Percentiles rank a stretch among this genome's conserved stretches.
These are phyloP conservation scores for Bocquillonia castaneifolia DNA, from an alignment of 441 rosid genomes.

Conservation along the genomic window DNA sequence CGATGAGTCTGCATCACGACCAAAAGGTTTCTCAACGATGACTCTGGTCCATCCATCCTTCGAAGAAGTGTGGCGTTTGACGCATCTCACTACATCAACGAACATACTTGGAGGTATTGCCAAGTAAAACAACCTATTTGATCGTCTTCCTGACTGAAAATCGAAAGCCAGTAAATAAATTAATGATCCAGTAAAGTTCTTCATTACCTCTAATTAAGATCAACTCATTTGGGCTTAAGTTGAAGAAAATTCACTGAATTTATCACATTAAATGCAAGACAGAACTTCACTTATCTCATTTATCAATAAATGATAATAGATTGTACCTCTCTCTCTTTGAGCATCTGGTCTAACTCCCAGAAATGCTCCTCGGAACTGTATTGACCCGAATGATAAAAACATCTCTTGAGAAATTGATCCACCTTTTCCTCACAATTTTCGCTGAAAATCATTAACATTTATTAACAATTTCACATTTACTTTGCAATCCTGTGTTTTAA, in stretches of 20 bases:
- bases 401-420: constrained; percentile 73
- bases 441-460: too few relatives aligned
- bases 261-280: too few relatives aligned
- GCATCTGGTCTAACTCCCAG: constrained; percentile 55
- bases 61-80: constrained; percentile 64
- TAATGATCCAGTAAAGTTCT: too few relatives aligned
- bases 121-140: constrained; percentile 82
- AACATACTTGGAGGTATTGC: constrained; percentile 83
- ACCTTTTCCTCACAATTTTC: constrained; percentile 79
- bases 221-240: too few relatives aligned
- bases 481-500: background rate
- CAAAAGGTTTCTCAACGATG: constrained; percentile 90
- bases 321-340: constrained; percentile 75
- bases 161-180: too few relatives aligned
- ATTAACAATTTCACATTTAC: too few relatives aligned
- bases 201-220: too few relatives aligned
- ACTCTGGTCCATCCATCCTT: constrained; percentile 80
- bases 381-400: constrained; percentile 83
- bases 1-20: constrained; percentile 80
- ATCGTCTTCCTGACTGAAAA: constrained; percentile 57
- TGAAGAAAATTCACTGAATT: too few relatives aligned
- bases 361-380: constrained; percentile 76
- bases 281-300: too few relatives aligned
- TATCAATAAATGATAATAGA: background rate
- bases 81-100: constrained; percentile 78